Percentiles rank a stretch among this genome's conserved stretches.
phyloP scores from a whole-genome alignment of 2,329 filamentous ascomycete species.

The Fusarium illudens region DNA sequence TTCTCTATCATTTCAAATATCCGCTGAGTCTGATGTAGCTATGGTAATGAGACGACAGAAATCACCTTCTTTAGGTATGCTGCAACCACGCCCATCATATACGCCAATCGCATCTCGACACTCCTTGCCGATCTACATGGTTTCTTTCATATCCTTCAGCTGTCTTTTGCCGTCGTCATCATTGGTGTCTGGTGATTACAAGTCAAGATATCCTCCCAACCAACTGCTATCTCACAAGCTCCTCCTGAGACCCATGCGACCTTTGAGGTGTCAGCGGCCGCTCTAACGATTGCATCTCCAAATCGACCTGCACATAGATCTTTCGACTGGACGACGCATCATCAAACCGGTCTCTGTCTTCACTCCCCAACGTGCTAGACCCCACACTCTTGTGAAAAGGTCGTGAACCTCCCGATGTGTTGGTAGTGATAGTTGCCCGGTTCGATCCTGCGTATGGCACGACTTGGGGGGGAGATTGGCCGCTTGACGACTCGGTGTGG shows the following conservation, averaged over 20 bases:
- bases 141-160: too few species aligned
- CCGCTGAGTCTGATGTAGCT: too few species aligned
- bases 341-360: not conserved
- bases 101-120: too few species aligned
- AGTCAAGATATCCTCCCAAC: too few species aligned
- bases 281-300: not conserved
- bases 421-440: not conserved
- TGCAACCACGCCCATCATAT: too few species aligned
- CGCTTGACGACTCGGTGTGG: not conserved
- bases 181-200: too few species aligned
- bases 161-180: too few species aligned
- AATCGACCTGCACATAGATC: not conserved
- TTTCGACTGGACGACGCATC: not conserved
- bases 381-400: not conserved
- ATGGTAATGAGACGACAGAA: too few species aligned
- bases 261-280: not conserved
- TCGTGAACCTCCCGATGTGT: not conserved
- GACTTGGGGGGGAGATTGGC: not conserved
- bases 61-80: too few species aligned
- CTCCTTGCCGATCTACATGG: too few species aligned
- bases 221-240: not conserved
- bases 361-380: not conserved
- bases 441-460: not conserved
- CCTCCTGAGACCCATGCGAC: not conserved
- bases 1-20: too few species aligned